Evolutionary conservation across 352 stramenopile genomes (phyloP).

Genomic region (Pythium sukuiense): DNA sequence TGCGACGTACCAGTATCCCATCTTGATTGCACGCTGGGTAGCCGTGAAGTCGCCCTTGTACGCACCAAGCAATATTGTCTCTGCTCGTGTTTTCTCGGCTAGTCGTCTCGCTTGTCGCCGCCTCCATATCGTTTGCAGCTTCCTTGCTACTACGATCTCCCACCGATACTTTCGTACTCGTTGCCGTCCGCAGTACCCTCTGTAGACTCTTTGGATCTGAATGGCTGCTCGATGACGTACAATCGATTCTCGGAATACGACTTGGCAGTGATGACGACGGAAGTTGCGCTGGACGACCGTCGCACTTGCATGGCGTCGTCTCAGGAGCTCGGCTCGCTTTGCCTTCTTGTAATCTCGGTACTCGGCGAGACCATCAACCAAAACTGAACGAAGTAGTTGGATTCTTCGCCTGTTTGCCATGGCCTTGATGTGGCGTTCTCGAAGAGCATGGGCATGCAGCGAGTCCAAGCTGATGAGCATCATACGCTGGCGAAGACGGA

Average conservation of each 20-base stretch:
- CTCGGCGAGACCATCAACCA: conserved; percentile 24
- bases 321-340: conserved; percentile 37
- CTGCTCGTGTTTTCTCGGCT: conserved; percentile 36
- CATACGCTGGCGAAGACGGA: conserved; percentile 34
- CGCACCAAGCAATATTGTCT: conserved; percentile 63
- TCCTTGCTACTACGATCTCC: conserved; percentile 41
- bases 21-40: conserved; percentile 54
- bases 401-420: conserved; percentile 29
- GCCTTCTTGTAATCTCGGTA: conserved; percentile 34
- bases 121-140: conserved; percentile 63
- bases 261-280: conserved; percentile 53
- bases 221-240: conserved; percentile 43
- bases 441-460: conserved; percentile 27
- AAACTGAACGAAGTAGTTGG: conserved; percentile 1
- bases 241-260: conserved; percentile 40
- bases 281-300: conserved; percentile 72
- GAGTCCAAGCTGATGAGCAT: conserved; percentile 32
- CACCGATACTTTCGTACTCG: conserved; percentile 37
- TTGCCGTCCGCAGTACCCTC: conserved; percentile 44
- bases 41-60: conserved; percentile 78
- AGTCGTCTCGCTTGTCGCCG: conserved; percentile 40
- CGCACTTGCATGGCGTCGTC: conserved; percentile 40
- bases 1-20: conserved; percentile 47
- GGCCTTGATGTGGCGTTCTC: conserved; percentile 34
- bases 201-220: conserved; percentile 57